Evolutionary conservation across 2,329 filamentous ascomycete genomes (phyloP).

Genomic region (Colletotrichum navitas): DNA sequence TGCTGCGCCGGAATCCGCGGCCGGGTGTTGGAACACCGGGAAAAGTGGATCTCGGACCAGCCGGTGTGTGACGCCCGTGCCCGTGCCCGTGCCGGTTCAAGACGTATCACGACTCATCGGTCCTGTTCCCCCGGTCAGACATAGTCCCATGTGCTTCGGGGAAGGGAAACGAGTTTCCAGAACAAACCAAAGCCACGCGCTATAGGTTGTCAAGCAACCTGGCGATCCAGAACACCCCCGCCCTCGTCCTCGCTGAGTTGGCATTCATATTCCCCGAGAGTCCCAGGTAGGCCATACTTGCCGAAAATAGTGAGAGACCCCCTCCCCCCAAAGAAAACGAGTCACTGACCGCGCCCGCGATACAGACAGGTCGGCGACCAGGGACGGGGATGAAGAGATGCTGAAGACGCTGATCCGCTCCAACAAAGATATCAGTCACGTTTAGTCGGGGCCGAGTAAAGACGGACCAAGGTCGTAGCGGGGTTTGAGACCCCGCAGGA

Average conservation of each 20-base stretch:
- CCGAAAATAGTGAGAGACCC: no score
- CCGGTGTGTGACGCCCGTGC: background rate
- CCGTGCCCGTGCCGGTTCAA: background rate
- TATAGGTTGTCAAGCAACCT: background rate
- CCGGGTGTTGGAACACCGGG: background rate
- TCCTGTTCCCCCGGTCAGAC: background rate
- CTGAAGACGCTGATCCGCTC: slow-evolving; percentile 77
- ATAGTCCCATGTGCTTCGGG: no score
- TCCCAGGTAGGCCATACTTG: slow-evolving; percentile 51
- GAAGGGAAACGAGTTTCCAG: background rate
- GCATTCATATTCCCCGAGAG: slow-evolving; percentile 80
- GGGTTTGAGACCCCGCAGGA: slow-evolving; percentile 74
- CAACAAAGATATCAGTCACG: slow-evolving; percentile 72
- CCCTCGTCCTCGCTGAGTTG: slow-evolving; percentile 71
- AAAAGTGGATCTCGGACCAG: background rate
- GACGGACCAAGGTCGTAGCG: slow-evolving; percentile 76
- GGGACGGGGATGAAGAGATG: slow-evolving; percentile 70
- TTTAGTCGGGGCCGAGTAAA: slow-evolving; percentile 61
- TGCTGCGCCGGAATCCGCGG: background rate
- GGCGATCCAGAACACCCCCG: slow-evolving; percentile 75
- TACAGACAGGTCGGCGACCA: slow-evolving; percentile 79
- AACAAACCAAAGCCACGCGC: background rate
- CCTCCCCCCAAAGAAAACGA: no score
- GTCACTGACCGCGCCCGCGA: slow-evolving; percentile 15
- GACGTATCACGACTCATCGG: background rate